These are phyloP conservation scores for Colletotrichum sp. DNA, from an alignment of 2,329 filamentous ascomycete genomes.

Conservation along the genomic window DNA sequence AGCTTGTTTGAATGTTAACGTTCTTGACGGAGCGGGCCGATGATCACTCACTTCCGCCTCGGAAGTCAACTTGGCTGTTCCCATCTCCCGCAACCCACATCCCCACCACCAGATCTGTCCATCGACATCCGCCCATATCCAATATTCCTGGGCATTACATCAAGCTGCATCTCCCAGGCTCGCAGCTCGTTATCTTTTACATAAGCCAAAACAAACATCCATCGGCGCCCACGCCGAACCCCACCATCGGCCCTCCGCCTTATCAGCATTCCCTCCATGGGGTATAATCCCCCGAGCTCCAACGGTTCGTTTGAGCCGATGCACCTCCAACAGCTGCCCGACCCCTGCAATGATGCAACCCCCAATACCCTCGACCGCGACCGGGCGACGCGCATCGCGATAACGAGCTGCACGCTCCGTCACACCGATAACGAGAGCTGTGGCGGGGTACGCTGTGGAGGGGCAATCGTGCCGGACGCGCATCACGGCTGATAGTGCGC, in stretches of 20 bases:
- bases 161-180: neutral
- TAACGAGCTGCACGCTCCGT: neutral
- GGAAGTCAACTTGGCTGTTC: neutral
- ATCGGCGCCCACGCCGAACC: neutral
- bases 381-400: neutral
- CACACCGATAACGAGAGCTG: neutral
- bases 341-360: neutral
- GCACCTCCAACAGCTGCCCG: neutral
- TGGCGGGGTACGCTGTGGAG: neutral
- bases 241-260: slow-evolving; percentile 1
- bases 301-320: slow-evolving; percentile 16
- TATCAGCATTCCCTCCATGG: slow-evolving; percentile 2
- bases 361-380: neutral
- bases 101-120: neutral
- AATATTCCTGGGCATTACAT: neutral
- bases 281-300: neutral
- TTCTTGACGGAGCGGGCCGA: neutral
- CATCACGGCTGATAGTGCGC: neutral
- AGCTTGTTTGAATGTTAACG: neutral
- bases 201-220: neutral
- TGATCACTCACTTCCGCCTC: neutral
- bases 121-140: neutral
- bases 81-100: neutral
- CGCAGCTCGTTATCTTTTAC: neutral
- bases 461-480: neutral